Percentiles rank a stretch among this genome's conserved stretches.
Conservation (phyloP, 129 eudicot genomes). For the Centrapalus pauciflorus region DNA sequence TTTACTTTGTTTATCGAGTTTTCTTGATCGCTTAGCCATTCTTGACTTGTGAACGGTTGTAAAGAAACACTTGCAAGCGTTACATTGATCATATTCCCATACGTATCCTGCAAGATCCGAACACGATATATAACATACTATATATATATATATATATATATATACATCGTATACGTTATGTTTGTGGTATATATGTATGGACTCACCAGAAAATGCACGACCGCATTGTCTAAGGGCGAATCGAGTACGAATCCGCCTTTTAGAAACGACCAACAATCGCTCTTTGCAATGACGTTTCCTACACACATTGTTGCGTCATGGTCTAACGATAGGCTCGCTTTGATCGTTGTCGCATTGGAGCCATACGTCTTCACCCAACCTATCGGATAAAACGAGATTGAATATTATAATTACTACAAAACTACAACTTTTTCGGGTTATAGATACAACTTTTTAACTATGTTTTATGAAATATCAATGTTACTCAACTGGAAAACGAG, state of each 20-base stretch:
- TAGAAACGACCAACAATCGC: constrained; percentile 68
- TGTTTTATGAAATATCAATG: background rate
- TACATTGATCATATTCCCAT: constrained; percentile 21
- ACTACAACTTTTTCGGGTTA: background rate
- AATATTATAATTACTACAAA: no score
- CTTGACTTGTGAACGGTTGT: constrained; percentile 44
- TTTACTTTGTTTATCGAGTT: constrained; percentile 30
- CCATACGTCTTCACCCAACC: constrained; percentile 54
- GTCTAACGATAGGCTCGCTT: constrained; percentile 34
- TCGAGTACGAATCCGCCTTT: constrained; percentile 61
- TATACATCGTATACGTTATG: no score
- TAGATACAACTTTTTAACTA: background rate
- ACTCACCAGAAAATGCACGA: constrained; percentile 41
- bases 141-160: no score
- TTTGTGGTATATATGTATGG: background rate
- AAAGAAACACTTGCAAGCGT: constrained; percentile 35
- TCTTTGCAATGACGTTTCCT: constrained; percentile 49
- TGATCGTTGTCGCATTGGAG: constrained; percentile 31
- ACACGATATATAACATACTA: no score
- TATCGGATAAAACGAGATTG: constrained; percentile 10
- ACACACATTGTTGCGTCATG: constrained; percentile 19
- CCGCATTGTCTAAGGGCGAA: constrained; percentile 28
- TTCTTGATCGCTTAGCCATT: constrained; percentile 44
- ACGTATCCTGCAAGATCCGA: constrained; percentile 22
- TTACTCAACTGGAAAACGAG: constrained; percentile 64